These are phyloP conservation scores for Xylaria telfairii DNA, from an alignment of 495 filamentous ascomycete genomes.

Conservation along the genomic window DNA sequence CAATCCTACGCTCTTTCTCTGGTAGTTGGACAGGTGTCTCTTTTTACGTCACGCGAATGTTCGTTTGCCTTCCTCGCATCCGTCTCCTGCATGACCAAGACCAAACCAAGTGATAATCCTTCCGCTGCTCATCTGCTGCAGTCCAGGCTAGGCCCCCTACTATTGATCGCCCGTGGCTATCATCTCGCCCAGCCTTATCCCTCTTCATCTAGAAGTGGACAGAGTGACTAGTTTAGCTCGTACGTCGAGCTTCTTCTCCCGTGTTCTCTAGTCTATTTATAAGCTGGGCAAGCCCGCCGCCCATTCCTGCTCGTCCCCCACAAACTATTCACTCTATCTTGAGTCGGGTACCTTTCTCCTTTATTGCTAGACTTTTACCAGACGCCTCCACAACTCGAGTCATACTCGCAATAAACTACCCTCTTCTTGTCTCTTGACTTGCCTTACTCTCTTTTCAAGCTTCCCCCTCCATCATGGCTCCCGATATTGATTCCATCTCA, in stretches of 20 bases:
- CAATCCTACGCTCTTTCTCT: neutral
- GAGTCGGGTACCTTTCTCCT: slow-evolving; percentile 4
- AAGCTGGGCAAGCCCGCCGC: slow-evolving; percentile 18
- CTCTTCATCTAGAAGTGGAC: slow-evolving; percentile 10
- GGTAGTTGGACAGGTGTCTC: slow-evolving; percentile 17
- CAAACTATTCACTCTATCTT: neutral
- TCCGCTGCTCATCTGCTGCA: neutral
- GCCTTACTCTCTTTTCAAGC: neutral
- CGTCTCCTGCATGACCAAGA: neutral
- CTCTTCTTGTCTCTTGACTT: slow-evolving; percentile 5
- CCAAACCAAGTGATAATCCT: slow-evolving; percentile 7
- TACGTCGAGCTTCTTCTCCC: neutral
- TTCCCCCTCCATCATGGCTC: slow-evolving; percentile 49
- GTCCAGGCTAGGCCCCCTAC: neutral
- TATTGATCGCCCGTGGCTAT: neutral
- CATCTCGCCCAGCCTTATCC: neutral
- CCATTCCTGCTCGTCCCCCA: neutral
- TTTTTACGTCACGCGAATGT: neutral
- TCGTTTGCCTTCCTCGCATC: no score
- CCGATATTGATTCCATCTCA: slow-evolving; percentile 61
- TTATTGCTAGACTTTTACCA: neutral
- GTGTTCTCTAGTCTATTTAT: slow-evolving; percentile 12
- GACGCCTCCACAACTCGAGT: neutral
- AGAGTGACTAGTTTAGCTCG: neutral
- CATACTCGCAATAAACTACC: neutral